Evolutionary conservation across 148 eudicot genomes (phyloP).

Genomic region (Suaeda aralocaspica): DNA sequence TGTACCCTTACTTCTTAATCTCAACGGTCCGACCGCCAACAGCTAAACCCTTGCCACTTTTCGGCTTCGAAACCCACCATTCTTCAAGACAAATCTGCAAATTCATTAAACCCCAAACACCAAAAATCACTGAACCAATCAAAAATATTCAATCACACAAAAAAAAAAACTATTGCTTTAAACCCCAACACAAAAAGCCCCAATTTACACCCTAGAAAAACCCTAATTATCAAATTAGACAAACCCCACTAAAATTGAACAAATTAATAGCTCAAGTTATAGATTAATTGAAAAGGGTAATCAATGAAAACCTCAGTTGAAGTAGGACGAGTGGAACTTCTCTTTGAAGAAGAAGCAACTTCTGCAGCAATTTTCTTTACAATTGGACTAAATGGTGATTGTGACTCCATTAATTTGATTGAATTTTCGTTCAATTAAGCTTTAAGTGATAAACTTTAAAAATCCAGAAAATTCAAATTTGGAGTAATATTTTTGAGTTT

Average conservation of each 20-base stretch:
- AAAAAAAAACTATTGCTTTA: too few relatives aligned
- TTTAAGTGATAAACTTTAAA: not conserved
- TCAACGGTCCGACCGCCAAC: conserved; percentile 24
- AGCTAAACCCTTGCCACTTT: conserved; percentile 17
- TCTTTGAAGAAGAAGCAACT: conserved; percentile 9
- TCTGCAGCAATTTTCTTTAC: conserved; percentile 16
- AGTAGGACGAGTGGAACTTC: conserved; percentile 12
- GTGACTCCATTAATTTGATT: conserved; percentile 11
- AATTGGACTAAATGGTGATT: conserved; percentile 18
- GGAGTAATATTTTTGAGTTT: too few relatives aligned
- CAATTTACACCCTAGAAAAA: not conserved
- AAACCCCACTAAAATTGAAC: not conserved
- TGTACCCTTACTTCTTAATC: conserved; percentile 6
- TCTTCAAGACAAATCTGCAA: conserved; percentile 30
- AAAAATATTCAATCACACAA: not conserved
- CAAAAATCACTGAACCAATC: not conserved
- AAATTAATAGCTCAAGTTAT: too few relatives aligned
- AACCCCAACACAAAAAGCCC: too few relatives aligned
- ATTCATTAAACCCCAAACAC: not conserved
- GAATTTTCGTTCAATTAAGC: not conserved
- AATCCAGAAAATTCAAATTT: too few relatives aligned
- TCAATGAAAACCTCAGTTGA: conserved; percentile 11
- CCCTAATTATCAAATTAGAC: not conserved
- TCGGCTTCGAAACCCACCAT: conserved; percentile 29
- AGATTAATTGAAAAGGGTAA: not conserved